Base-by-base conservation (phyloP, 2,329 filamentous ascomycete genomes). In the Dendrostoma leiphaemia region DNA sequence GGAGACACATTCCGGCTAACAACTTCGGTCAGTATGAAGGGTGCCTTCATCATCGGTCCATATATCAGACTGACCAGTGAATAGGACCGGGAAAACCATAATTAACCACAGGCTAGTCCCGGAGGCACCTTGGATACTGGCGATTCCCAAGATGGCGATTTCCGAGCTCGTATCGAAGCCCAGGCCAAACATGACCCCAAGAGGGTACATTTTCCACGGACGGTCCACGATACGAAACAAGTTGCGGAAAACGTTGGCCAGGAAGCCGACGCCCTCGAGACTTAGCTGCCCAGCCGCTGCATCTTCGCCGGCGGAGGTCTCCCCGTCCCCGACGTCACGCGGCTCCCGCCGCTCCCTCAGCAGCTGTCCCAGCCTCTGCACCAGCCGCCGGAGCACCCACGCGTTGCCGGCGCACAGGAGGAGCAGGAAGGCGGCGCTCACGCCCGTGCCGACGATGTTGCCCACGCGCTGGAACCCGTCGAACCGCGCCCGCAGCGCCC, bases 161-260 rank as follows among this genome's bases (percentile, higher is more conserved):
- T 99, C 93, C 7, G 90, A 96, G 37, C 89, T 95, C 0, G 94
- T 97, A 67, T 97, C 94, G 67, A 99, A 97, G 0, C 93, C 94
- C 0, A 97, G 77, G 0, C 93, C 94, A 64, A 93, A 97, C 4
- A 97, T 74, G 0, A 97, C 79, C 0, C 93, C 93, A 0, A 96
- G 75, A 0, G 91, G 91, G 62, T 95, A 94, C 91, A 96, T 96
- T 70, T 97, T 97, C 93, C 93, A 97, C 0, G 90, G 88, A 5
- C 82, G 73, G 62, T 88, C 83, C 29, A 88, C 78, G 23, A 95
- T 74, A 38, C 83, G 84, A 71, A 97, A 97, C 57, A 95, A 78
- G 57, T 77, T 82, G 54, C 88, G 84, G 50, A 97, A 83, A 1
- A 94, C 66, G 1, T 77, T 75, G 24, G 89, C 86, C 35, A 97